phyloP scores from a whole-genome alignment of 2,329 filamentous ascomycete species.

The Monilinia fructigena region DNA sequence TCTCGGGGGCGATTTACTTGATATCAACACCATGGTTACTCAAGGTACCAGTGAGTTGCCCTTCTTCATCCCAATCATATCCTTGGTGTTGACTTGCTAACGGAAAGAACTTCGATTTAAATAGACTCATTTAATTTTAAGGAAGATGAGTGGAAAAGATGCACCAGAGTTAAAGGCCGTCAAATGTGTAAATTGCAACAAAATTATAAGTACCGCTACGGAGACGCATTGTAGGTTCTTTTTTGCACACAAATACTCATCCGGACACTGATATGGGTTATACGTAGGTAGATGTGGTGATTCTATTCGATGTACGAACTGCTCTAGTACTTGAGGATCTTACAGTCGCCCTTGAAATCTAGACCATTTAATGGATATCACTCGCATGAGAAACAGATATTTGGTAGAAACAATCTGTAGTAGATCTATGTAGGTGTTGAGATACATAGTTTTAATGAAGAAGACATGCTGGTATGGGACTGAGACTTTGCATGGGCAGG shows the following conservation, averaged over 20 bases:
- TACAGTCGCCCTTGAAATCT: background rate
- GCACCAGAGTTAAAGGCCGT: background rate
- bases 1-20: background rate
- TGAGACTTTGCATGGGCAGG: too few relatives aligned
- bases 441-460: background rate
- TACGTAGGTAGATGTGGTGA: background rate
- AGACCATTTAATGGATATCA: background rate
- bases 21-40: background rate
- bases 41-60: background rate
- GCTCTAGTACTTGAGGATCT: background rate
- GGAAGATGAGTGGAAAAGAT: slow-evolving; percentile 3
- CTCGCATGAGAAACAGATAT: background rate
- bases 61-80: too few relatives aligned
- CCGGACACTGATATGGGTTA: background rate
- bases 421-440: too few relatives aligned
- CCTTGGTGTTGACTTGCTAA: background rate
- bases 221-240: background rate
- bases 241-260: background rate
- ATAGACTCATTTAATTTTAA: background rate
- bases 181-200: background rate
- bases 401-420: background rate
- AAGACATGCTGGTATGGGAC: background rate
- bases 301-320: background rate
- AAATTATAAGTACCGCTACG: background rate
- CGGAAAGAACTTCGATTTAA: background rate